A percentile compares a stretch with the other conserved stretches of the same genome.
phyloP scores from a whole-genome alignment of 2,329 filamentous ascomycete species.

The Penicillium occitanis region DNA sequence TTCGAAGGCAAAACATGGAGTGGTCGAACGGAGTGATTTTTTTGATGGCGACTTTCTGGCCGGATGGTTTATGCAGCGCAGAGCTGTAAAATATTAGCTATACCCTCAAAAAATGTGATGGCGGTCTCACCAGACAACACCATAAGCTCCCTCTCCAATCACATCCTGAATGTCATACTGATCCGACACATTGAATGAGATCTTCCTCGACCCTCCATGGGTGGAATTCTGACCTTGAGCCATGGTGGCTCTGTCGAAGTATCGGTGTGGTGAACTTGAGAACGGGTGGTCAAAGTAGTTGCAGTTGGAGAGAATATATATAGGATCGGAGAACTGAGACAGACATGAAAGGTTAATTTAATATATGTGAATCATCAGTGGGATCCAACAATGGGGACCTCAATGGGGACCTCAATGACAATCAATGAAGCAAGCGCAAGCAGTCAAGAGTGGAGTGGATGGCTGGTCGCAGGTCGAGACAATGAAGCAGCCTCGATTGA shows the following conservation, averaged over 20 bases:
- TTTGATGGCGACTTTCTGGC: slow-evolving; percentile 99
- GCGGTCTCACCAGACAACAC: slow-evolving; percentile 84
- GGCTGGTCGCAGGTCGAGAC: neutral
- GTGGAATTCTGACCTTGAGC: slow-evolving; percentile 43
- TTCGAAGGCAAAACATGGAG: slow-evolving; percentile 97
- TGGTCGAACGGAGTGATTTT: slow-evolving; percentile 99
- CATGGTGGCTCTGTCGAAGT: slow-evolving; percentile 31
- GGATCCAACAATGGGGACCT: slow-evolving; percentile 1
- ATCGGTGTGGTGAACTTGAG: neutral
- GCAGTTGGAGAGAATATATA: slow-evolving; percentile 9
- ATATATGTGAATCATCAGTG: slow-evolving; percentile 6
- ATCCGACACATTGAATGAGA: slow-evolving; percentile 99
- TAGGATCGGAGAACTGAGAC: neutral
- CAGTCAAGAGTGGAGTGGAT: neutral
- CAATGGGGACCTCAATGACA: neutral
- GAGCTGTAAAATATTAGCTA: slow-evolving; percentile 60
- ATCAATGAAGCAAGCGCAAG: neutral
- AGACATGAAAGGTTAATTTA: neutral
- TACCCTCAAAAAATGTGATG: neutral
- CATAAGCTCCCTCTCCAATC: slow-evolving; percentile 96
- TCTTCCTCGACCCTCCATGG: slow-evolving; percentile 73
- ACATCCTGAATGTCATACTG: slow-evolving; percentile 99
- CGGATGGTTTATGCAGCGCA: slow-evolving; percentile 94
- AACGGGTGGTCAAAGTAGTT: neutral
- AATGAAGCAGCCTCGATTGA: neutral